These are phyloP conservation scores for Boletus huronensis DNA, from an alignment of 768 basidiomycete genomes.

Conservation along the genomic window DNA sequence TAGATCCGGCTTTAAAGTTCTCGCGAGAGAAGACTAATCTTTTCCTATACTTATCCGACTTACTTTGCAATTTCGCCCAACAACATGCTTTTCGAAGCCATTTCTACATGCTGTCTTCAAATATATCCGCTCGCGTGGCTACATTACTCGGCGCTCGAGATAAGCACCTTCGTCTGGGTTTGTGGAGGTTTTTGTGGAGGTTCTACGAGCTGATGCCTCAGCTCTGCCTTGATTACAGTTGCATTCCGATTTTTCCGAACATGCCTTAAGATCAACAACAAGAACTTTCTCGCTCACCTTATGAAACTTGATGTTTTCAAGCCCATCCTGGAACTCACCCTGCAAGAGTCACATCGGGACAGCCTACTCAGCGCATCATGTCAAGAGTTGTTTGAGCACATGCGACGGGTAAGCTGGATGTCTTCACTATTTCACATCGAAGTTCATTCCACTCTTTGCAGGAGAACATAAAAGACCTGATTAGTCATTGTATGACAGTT, in stretches of 20 bases:
- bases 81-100: slow-evolving; percentile 93
- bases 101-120: slow-evolving; percentile 82
- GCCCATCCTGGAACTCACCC: slow-evolving; percentile 80
- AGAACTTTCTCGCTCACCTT: slow-evolving; percentile 67
- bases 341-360: slow-evolving; percentile 79
- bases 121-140: slow-evolving; percentile 70
- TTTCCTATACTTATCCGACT: slow-evolving; percentile 85
- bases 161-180: slow-evolving; percentile 91
- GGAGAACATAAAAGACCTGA: slow-evolving; percentile 87
- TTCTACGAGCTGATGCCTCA: slow-evolving; percentile 12
- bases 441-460: slow-evolving; percentile 29
- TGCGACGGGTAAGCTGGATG: slow-evolving; percentile 66
- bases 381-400: slow-evolving; percentile 92
- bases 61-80: slow-evolving; percentile 81
- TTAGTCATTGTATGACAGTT: slow-evolving; percentile 77
- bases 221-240: slow-evolving; percentile 44
- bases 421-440: background rate
- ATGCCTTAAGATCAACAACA: slow-evolving; percentile 78
- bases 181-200: slow-evolving; percentile 26
- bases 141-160: slow-evolving; percentile 77
- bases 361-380: slow-evolving; percentile 93
- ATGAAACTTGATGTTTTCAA: slow-evolving; percentile 82
- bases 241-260: slow-evolving; percentile 90
- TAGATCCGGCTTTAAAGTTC: slow-evolving; percentile 53
- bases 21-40: slow-evolving; percentile 78